Percentiles rank a stretch among this genome's conserved stretches.
These are phyloP conservation scores for Suillus americanus DNA, from an alignment of 768 basidiomycete genomes.

Conservation along the genomic window DNA sequence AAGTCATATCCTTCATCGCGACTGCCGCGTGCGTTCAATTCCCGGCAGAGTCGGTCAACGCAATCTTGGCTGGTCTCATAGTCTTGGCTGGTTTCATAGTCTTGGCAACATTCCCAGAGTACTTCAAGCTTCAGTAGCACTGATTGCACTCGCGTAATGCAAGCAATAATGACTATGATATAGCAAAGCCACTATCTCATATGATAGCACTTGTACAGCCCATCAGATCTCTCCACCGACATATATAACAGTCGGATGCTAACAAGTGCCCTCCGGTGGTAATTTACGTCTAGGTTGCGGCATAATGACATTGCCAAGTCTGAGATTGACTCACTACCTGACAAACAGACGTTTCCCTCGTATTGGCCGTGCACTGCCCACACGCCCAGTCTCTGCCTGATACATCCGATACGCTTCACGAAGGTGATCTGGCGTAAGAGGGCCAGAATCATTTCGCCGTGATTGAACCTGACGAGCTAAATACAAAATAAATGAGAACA, in stretches of 20 bases:
- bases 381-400: constrained; percentile 75
- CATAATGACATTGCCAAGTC: background rate
- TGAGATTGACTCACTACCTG: background rate
- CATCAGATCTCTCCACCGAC: background rate
- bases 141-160: background rate
- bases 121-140: background rate
- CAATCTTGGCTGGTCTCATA: background rate
- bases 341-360: constrained; percentile 75
- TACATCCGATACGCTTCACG: constrained; percentile 88
- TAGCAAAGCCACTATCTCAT: background rate
- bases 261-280: background rate
- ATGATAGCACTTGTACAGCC: background rate
- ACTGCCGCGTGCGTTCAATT: background rate
- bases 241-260: background rate
- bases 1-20: background rate
- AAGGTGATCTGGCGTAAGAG: constrained; percentile 84
- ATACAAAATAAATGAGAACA: background rate
- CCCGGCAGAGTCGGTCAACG: background rate
- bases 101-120: background rate
- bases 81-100: background rate
- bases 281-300: background rate
- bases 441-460: constrained; percentile 70
- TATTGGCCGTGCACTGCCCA: constrained; percentile 74
- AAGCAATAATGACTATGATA: background rate
- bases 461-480: constrained; percentile 76